Evolutionary conservation across 2,329 filamentous ascomycete species (phyloP), one percentile per base, ranked within the genome.

Genomic region (Bipolaris oryzae): DNA sequence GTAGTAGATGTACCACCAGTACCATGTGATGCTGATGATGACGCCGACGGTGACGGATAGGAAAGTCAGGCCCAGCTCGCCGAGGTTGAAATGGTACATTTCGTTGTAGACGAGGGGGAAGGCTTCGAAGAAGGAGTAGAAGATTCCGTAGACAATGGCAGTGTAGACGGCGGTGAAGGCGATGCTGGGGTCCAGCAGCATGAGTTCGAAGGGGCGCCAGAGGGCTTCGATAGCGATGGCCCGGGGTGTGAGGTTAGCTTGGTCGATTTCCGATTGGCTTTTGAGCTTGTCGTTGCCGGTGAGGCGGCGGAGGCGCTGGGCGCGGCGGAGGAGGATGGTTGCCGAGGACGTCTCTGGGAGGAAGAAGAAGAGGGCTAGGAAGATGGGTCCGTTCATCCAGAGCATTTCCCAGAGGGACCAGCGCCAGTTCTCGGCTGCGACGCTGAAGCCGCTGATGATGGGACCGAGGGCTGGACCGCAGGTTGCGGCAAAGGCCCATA

Each of bases 381-480:
- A 95, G 64, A 90, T 84, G 41, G 88, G 75, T 3, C 83, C 87
- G 34, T 90, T 81, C 28, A 96, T 73, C 74, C 96, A 96, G 21
- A 95, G 80, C 74, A 94, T 91, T 66, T 96, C 85, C 89, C 90
- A 94, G 77, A 94, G 92, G 0, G 93, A 82, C 90, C 91, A 95
- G 61, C 90, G 82, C 91, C 91, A 95, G 51, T 88, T 88, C 1
- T 82, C 77, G 0, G 84, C 85, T 60, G 92, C 87, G 6, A 85
- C 84, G 5, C 92, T 81, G 74, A 87, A 96, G 13, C 92, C 92
- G 59, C 90, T 91, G 13, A 89, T 84, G 1, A 96, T 73, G 18
- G 79, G 79, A 0, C 77, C 73, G 1, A 79, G 88, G 0, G 89
- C 90, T 35, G 91, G 91, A 0, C 91, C 91, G 44, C 73, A 75